These are phyloP conservation scores for Botrytis fabae DNA, from an alignment of 2,329 filamentous ascomycete genomes.

Conservation along the genomic window DNA sequence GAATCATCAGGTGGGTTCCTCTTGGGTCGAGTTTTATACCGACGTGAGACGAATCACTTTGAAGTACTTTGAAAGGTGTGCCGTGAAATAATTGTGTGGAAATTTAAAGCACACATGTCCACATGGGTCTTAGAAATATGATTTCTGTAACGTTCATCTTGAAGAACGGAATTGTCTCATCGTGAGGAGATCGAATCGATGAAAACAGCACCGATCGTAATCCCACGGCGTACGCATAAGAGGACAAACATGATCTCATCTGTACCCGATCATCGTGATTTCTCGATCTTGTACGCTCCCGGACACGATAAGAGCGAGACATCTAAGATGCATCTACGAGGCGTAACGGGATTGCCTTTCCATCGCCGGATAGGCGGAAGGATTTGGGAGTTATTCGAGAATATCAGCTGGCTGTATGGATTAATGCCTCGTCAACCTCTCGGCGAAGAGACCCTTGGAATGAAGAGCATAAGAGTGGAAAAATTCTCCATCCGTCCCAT, in stretches of 20 bases:
- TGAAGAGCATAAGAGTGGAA: not conserved
- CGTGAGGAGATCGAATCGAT: not conserved
- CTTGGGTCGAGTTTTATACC: not conserved
- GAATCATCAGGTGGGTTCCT: not conserved
- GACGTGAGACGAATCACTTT: not conserved
- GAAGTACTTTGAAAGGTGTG: not conserved
- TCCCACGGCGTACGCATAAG: not conserved
- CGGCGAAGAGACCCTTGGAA: not conserved
- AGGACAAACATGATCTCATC: conserved; percentile 16
- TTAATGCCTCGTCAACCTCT: not conserved
- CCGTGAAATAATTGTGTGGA: not conserved
- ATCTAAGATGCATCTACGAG: not conserved
- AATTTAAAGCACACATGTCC: not conserved
- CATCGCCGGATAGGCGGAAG: not conserved
- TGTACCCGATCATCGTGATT: conserved; percentile 1
- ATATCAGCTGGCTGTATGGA: not conserved
- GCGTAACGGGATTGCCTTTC: not conserved
- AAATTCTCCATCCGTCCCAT: not conserved
- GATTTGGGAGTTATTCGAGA: not conserved
- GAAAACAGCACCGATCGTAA: not conserved
- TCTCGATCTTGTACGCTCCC: conserved; percentile 3
- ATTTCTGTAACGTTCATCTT: not conserved
- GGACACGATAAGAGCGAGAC: not conserved
- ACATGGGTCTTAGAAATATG: not conserved
- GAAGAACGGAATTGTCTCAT: not conserved